These are phyloP conservation scores for Fomitopsis serialis DNA, from an alignment of 768 basidiomycete species.

Conservation along the genomic window DNA sequence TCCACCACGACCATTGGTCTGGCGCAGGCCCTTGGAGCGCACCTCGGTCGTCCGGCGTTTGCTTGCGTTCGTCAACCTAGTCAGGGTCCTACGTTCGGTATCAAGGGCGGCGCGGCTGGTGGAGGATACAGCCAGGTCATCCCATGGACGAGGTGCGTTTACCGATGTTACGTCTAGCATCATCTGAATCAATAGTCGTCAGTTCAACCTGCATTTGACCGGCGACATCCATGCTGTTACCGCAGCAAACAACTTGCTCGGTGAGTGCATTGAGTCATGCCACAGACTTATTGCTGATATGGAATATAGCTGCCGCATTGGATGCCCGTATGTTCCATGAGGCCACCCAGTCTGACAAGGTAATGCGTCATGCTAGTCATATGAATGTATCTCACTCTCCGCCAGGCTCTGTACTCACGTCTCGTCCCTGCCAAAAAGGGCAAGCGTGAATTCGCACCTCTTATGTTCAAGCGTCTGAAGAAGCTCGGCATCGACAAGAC, in stretches of 20 bases:
- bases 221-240: constrained; percentile 98
- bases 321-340: constrained; percentile 99
- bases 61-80: constrained; percentile 97
- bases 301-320: constrained; percentile 75
- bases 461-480: constrained; percentile 93
- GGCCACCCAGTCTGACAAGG: constrained; percentile 91
- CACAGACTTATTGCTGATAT: constrained; percentile 1
- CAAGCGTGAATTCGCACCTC: constrained; percentile 87
- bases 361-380: constrained; percentile 12
- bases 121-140: constrained; percentile 99
- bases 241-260: constrained; percentile 94
- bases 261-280: constrained; percentile 33
- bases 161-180: background rate
- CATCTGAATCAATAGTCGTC: background rate
- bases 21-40: constrained; percentile 93
- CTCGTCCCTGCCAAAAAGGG: constrained; percentile 93
- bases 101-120: constrained; percentile 98
- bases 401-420: constrained; percentile 78
- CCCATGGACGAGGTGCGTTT: constrained; percentile 90
- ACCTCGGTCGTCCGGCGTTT: constrained; percentile 87
- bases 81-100: constrained; percentile 98
- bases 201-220: constrained; percentile 95
- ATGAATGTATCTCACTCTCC: background rate
- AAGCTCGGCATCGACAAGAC: constrained; percentile 96
- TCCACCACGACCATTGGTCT: constrained; percentile 97